Conservation (phyloP, 2,329 filamentous ascomycete species). For the Botrytis squamosa region DNA sequence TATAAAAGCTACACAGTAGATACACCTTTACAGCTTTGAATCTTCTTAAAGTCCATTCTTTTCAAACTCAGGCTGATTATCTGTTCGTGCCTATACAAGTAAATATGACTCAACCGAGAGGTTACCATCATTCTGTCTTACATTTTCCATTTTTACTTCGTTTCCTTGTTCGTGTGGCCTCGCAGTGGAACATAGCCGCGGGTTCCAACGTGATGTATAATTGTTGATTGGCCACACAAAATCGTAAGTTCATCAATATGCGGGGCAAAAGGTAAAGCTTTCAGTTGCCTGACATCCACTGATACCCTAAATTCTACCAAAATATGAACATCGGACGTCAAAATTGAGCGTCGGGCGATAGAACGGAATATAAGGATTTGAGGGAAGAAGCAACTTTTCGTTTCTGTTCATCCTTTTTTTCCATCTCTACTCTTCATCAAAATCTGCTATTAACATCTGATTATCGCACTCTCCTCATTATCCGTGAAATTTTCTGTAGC, state of each 20-base stretch:
- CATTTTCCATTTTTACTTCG: not conserved
- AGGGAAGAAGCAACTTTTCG: not conserved
- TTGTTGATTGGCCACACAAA: not conserved
- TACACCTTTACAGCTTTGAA: not conserved
- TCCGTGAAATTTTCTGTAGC: not conserved
- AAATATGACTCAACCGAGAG: not conserved
- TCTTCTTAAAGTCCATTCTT: not conserved
- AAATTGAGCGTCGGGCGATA: slow-evolving; percentile 1
- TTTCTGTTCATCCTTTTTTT: not conserved
- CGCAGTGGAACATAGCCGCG: slow-evolving; percentile 8
- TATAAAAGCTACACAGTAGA: not conserved
- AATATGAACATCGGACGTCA: slow-evolving; percentile 13
- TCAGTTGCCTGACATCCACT: slow-evolving; percentile 15
- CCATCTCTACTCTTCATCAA: not conserved
- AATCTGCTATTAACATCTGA: not conserved
- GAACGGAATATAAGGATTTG: slow-evolving; percentile 1
- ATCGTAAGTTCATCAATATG: not conserved
- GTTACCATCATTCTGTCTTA: not conserved
- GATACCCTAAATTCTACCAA: not conserved
- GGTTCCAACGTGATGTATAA: slow-evolving; percentile 7
- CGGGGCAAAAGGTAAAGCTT: slow-evolving; percentile 7
- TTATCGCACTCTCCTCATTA: not conserved
- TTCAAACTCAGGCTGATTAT: not conserved
- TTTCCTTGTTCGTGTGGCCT: slow-evolving; percentile 5
- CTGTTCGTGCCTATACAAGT: not conserved